These are phyloP conservation scores for Pisolithus albus DNA, from an alignment of 768 basidiomycete species.

Conservation along the genomic window DNA sequence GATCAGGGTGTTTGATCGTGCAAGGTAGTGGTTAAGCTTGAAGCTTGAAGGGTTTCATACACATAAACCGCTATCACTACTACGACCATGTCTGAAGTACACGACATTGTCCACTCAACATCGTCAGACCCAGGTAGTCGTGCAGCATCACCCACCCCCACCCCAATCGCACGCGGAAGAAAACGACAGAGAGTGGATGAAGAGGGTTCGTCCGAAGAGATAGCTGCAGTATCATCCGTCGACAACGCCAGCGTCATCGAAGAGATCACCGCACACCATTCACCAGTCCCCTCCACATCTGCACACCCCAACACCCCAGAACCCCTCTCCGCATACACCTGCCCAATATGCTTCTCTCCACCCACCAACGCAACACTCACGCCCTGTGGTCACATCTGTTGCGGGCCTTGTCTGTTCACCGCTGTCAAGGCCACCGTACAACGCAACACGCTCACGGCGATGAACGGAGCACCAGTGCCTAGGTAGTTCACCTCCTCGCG, in stretches of 20 bases:
- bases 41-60: too few relatives aligned
- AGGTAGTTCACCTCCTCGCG: conserved; percentile 26
- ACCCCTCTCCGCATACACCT: conserved; percentile 56
- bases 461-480: conserved; percentile 29
- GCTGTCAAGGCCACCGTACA: conserved; percentile 59
- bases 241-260: neutral
- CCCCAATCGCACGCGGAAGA: too few relatives aligned
- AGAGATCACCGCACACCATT: neutral
- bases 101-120: too few relatives aligned
- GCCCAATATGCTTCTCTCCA: conserved; percentile 74
- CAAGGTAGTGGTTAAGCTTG: too few relatives aligned
- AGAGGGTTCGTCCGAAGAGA: neutral
- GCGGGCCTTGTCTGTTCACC: conserved; percentile 68
- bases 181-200: too few relatives aligned
- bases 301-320: conserved; percentile 6
- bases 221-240: neutral
- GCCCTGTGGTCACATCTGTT: conserved; percentile 75
- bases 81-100: too few relatives aligned
- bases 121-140: too few relatives aligned
- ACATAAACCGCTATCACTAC: too few relatives aligned
- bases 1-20: too few relatives aligned
- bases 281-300: conserved; percentile 1
- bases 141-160: too few relatives aligned
- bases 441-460: conserved; percentile 33
- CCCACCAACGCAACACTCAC: conserved; percentile 72